phyloP scores from a whole-genome alignment of 441 rosid genomes.

The Cnidoscolus chayamansa region DNA sequence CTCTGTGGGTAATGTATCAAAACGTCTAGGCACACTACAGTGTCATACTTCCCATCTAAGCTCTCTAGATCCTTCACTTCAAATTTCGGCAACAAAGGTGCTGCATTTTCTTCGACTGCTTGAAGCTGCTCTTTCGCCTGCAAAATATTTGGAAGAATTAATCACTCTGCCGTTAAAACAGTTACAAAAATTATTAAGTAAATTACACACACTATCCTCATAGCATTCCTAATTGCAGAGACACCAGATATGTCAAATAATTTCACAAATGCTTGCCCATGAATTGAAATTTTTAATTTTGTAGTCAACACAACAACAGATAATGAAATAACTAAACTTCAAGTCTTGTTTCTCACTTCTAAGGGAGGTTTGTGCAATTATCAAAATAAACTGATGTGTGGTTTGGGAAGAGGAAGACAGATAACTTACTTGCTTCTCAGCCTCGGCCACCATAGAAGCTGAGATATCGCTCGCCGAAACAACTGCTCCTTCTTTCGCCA shows the following conservation, averaged over 20 bases:
- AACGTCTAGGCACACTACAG: constrained; percentile 84
- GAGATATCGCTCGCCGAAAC: constrained; percentile 88
- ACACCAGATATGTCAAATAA: background rate
- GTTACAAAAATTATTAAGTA: background rate
- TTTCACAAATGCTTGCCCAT: no score
- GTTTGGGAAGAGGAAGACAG: background rate
- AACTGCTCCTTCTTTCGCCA: constrained; percentile 78
- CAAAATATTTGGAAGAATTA: background rate
- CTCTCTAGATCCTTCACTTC: constrained; percentile 86
- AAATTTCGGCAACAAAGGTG: constrained; percentile 51
- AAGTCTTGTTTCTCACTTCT: no score
- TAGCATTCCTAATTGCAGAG: background rate
- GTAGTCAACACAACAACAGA: no score
- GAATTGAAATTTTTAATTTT: no score
- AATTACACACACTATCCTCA: background rate
- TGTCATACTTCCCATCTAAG: constrained; percentile 63
- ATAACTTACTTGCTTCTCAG: constrained; percentile 56
- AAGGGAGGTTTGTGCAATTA: no score
- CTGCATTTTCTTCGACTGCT: constrained; percentile 27
- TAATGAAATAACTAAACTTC: no score
- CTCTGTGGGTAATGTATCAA: constrained; percentile 88
- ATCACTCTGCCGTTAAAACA: background rate
- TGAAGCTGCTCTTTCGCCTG: constrained; percentile 68
- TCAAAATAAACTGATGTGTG: no score
- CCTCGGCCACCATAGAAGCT: constrained; percentile 88